Percentiles rank a stretch among this genome's conserved stretches.
Conservation (phyloP, 2,329 filamentous ascomycete species). For the Pyrenophora tritici-repentis region DNA sequence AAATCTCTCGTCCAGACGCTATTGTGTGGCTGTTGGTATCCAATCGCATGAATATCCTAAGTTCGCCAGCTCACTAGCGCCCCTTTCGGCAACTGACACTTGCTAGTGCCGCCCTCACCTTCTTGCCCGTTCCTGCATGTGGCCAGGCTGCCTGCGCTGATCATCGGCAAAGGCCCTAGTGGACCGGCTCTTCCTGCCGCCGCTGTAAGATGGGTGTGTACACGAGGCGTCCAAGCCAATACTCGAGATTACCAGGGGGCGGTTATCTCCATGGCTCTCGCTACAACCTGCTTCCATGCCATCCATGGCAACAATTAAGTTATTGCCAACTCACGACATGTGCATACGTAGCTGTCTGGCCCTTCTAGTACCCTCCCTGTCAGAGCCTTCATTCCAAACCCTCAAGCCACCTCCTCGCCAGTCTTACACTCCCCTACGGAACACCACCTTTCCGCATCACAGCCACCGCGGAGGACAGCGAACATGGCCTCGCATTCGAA, state of each 20-base stretch:
- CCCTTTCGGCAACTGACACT: slow-evolving; percentile 1
- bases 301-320: too few species aligned
- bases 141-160: slow-evolving; percentile 3
- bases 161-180: slow-evolving; percentile 6
- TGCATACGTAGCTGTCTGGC: too few species aligned
- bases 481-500: too few species aligned
- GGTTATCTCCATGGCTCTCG: neutral
- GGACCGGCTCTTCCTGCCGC: slow-evolving; percentile 7
- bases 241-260: neutral
- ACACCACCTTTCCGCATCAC: neutral
- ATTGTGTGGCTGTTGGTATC: neutral
- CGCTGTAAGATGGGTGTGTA: neutral
- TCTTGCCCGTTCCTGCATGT: slow-evolving; percentile 8
- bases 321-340: too few species aligned
- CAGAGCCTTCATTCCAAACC: neutral
- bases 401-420: neutral
- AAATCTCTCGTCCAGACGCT: neutral
- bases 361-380: too few species aligned
- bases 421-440: neutral
- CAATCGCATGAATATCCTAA: neutral
- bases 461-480: slow-evolving; percentile 1
- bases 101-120: neutral
- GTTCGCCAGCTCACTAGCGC: neutral
- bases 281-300: neutral
- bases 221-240: neutral